Conservation (phyloP, 495 filamentous ascomycete species). For the Penicillium nucicola region DNA sequence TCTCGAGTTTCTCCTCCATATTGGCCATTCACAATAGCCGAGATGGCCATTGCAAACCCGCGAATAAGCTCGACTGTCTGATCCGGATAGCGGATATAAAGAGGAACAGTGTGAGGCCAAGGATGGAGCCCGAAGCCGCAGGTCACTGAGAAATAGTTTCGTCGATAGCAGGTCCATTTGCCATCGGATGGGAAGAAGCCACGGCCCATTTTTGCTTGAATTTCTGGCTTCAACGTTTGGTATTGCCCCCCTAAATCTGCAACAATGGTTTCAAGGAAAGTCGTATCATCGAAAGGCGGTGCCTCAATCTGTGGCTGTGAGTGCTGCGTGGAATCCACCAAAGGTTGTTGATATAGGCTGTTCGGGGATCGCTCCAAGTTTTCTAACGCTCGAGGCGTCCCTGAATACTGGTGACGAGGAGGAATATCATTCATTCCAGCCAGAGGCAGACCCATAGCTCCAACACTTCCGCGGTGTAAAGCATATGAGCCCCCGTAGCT, state of each 20-base stretch:
- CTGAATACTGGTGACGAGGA: constrained; percentile 31
- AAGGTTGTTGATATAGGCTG: constrained; percentile 27
- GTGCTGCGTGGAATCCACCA: constrained; percentile 33
- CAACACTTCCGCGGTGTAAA: constrained; percentile 23
- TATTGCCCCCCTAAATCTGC: constrained; percentile 40
- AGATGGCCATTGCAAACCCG: constrained; percentile 80
- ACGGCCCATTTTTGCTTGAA: constrained; percentile 85
- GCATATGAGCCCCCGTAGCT: constrained; percentile 34
- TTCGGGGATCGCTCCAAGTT: constrained; percentile 33
- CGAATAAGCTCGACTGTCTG: constrained; percentile 56
- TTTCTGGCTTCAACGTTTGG: constrained; percentile 66
- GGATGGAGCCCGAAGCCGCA: constrained; percentile 72
- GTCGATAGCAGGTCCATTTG: constrained; percentile 94
- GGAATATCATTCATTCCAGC: constrained; percentile 35
- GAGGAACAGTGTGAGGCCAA: constrained; percentile 43
- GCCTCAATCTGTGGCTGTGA: constrained; percentile 31
- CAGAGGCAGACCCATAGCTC: constrained; percentile 26
- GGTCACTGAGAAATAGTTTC: constrained; percentile 90
- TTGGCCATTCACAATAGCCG: constrained; percentile 75
- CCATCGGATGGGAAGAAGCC: constrained; percentile 84
- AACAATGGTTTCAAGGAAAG: constrained; percentile 54
- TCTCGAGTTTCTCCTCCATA: constrained; percentile 72
- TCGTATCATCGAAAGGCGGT: constrained; percentile 59
- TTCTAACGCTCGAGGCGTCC: constrained; percentile 34
- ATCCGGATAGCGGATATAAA: constrained; percentile 40